A percentile compares a stretch with the other conserved stretches of the same genome.
phyloP scores from a whole-genome alignment of 176 grass and related monocot genomes.

The Eleusine indica region DNA sequence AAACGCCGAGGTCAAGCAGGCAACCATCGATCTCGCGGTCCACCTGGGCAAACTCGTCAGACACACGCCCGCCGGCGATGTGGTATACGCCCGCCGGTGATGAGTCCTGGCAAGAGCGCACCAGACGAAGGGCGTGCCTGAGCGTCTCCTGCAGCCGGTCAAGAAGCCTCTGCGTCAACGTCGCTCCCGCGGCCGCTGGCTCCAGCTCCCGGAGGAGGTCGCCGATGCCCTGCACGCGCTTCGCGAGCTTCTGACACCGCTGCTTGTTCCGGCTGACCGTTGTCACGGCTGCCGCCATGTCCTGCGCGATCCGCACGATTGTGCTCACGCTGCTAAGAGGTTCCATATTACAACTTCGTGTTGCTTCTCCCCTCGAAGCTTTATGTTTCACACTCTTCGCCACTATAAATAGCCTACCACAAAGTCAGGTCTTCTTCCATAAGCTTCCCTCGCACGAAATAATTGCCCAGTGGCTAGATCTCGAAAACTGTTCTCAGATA shows the following conservation, averaged over 20 bases:
- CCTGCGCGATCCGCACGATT: background rate
- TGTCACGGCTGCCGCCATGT: background rate
- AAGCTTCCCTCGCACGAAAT: no score
- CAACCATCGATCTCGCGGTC: constrained; percentile 6
- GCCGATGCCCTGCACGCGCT: background rate
- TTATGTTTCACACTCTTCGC: background rate
- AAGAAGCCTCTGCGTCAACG: background rate
- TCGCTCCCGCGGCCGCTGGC: background rate
- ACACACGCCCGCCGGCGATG: background rate
- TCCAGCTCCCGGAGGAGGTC: background rate
- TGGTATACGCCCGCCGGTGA: background rate
- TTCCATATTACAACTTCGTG: background rate
- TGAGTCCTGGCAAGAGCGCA: background rate
- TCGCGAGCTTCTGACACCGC: background rate
- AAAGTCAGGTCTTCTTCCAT: no score
- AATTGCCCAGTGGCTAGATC: no score
- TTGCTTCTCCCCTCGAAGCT: background rate
- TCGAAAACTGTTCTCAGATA: no score
- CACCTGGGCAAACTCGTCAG: background rate
- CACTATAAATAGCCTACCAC: no score
- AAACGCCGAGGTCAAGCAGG: background rate
- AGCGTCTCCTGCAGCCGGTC: background rate
- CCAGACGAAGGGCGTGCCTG: background rate
- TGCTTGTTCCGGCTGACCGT: background rate
- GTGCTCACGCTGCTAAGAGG: background rate